Percentiles rank a stretch among this genome's conserved stretches.
Conservation (phyloP, 768 basidiomycete species). For the Leccinum pellstonianum region DNA sequence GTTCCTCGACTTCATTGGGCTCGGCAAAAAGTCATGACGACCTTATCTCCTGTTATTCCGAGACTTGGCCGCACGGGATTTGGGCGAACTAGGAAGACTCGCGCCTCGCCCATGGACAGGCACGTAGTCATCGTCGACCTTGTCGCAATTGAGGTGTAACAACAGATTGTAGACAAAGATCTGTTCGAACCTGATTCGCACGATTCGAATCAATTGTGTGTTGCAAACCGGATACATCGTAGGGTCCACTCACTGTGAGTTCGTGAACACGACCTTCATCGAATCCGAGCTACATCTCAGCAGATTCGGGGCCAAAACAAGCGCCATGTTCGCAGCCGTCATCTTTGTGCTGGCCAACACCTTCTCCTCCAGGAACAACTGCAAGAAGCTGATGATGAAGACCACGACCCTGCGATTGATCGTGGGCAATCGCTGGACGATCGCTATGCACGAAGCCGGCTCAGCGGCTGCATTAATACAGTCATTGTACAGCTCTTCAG, state of each 20-base stretch:
- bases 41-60: conserved; percentile 46
- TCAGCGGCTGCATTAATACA: conserved; percentile 71
- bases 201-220: conserved; percentile 5
- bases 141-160: conserved; percentile 71
- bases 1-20: background rate
- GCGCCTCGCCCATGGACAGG: conserved; percentile 81
- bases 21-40: background rate
- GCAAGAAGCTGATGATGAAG: conserved; percentile 88
- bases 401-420: conserved; percentile 84
- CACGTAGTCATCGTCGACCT: conserved; percentile 73
- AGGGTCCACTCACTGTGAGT: conserved; percentile 73
- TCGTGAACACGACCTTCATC: conserved; percentile 88
- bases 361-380: conserved; percentile 80
- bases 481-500: conserved; percentile 89
- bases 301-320: conserved; percentile 92
- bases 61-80: conserved; percentile 52
- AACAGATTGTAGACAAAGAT: conserved; percentile 85
- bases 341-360: conserved; percentile 78
- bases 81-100: conserved; percentile 43
- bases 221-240: background rate
- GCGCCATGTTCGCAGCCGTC: conserved; percentile 83
- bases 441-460: conserved; percentile 65
- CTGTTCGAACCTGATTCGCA: conserved; percentile 71
- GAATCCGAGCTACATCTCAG: conserved; percentile 83
- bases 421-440: conserved; percentile 77